Base-by-base conservation (phyloP, 129 eudicot species). In the Scalesia atractyloides region DNA sequence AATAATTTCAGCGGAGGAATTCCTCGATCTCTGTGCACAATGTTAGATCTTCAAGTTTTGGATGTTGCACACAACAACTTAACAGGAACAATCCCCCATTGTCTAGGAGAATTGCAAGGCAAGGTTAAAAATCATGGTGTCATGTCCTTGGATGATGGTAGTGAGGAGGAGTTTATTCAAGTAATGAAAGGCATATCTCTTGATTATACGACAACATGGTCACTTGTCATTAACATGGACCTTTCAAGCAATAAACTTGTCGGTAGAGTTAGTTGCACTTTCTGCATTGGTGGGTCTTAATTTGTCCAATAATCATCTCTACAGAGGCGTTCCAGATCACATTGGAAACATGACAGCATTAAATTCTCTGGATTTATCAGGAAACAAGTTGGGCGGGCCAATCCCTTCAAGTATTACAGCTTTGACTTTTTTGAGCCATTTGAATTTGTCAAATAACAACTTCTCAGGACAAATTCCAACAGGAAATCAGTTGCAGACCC, bases 311-410 rank as follows among this genome's bases (percentile, higher is more conserved):
- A 20, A 57, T 57, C 63, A 57, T 20, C 63, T 57, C 11, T 20
- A n/a, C 0, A 36, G 63, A 57, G 36, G 63, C 36, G 20, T 57
- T 22, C 36, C 63, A 1, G 7, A 3, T 8, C 1, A 9, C 63
- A 57, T 57, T 20, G 36, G 63, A 57, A 57, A 57, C 36, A 57
- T 22, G 63, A 47, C 5, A 57, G 17, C 20, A 1, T 64, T 52
- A 37, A 1, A 12, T 48, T 62, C 78, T 33, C 78, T 74, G 1
- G 78, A 74, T 33, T 57, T 74, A 9, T 74, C 78, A 5, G 24
- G 64, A 24, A 74, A 74, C 64, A 41, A 64, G 30, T 56, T 74
- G 57, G 34, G 9, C 5, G 71, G 78, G 26, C 50, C 33, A 17
- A 57, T 57, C 63, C 63, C 63, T 19, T 36, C 36, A 11, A 57